Conservation (phyloP, 2,329 filamentous ascomycete species). For the Stylonectria norvegica region DNA sequence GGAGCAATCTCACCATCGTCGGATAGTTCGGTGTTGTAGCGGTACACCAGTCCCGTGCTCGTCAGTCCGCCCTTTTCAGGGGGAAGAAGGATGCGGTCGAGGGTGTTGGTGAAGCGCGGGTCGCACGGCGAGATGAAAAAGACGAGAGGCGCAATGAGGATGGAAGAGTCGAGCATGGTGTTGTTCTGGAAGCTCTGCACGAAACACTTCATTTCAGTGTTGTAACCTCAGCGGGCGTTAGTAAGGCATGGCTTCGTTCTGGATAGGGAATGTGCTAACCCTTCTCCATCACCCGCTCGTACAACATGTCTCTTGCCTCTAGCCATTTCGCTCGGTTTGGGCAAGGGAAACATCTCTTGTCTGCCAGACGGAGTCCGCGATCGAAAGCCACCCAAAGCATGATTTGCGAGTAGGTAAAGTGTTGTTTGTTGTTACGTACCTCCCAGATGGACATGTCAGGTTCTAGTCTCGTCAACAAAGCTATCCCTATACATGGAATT, state of each 20-base stretch:
- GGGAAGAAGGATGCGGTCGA: slow-evolving; percentile 67
- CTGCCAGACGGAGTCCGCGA: slow-evolving; percentile 67
- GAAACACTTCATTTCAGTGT: slow-evolving; percentile 65
- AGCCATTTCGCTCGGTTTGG: slow-evolving; percentile 67
- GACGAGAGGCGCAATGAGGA: slow-evolving; percentile 72
- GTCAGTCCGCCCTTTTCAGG: slow-evolving; percentile 74
- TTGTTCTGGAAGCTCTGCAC: slow-evolving; percentile 72
- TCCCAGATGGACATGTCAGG: slow-evolving; percentile 85
- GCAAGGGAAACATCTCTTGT: slow-evolving; percentile 73
- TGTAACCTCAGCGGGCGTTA: slow-evolving; percentile 54
- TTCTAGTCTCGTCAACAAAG: slow-evolving; percentile 34
- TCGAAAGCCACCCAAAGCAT: slow-evolving; percentile 83
- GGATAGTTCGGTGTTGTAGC: slow-evolving; percentile 66
- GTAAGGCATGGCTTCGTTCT: background rate
- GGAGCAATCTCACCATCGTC: slow-evolving; percentile 58
- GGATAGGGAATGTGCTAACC: slow-evolving; percentile 30
- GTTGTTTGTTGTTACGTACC: slow-evolving; percentile 69
- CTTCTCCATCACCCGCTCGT: slow-evolving; percentile 75
- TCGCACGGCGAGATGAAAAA: slow-evolving; percentile 79
- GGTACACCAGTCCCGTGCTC: slow-evolving; percentile 70
- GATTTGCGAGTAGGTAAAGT: slow-evolving; percentile 78
- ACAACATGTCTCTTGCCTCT: slow-evolving; percentile 62
- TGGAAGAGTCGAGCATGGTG: slow-evolving; percentile 68
- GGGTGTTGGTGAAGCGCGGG: slow-evolving; percentile 68
- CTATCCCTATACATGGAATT: too few relatives aligned